Evolutionary conservation across 1,284 basidiomycete genomes (phyloP), one percentile per base, ranked within the genome.

Genomic region (Irpex rosettiformis): DNA sequence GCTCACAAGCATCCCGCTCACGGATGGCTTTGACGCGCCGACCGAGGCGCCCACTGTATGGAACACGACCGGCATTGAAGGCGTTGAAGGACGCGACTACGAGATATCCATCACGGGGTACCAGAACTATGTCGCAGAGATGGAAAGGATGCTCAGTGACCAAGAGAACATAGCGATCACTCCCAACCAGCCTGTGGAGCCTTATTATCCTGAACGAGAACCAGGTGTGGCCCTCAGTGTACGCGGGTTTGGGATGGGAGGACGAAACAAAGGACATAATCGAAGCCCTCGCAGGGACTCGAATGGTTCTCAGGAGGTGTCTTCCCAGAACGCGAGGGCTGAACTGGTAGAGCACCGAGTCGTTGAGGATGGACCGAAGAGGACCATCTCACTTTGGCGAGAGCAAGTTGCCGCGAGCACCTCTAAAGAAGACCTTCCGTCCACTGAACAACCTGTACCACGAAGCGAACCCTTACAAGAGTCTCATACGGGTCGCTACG

Each of bases 51-150:
- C 68, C 43, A 68, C 66, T 52, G 70, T 69, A 62, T 72, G 70
- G 69, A 64, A 64, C 49, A 57, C 57, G 6, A 60, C 59, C 33
- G 64, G 64, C 42, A 64, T 64, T 25, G 66, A 67, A 21, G 61
- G 58, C 29, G 56, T 57, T 10, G 52, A 60, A 40, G 58, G 62
- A 49, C 70, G 64, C 45, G 72, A 71, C 58, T 70, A 70, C 61
- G 69, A 71, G 54, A 70, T 68, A 48, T 60, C 69, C 29, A 68
- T 73, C 40, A 67, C 64, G 73, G 76, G 54, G 73, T 72, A 78
- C 59, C 73, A 73, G 47, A 71, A 72, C 56, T 80, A 80, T 63
- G 75, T 79, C 64, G 72, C 73, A 37, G 80, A 79, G 65, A 74
- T 82, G 64, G 77, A 79, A 58, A 72, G 72, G 63, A 75, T 78